Evolutionary conservation across 2,329 filamentous ascomycete species (phyloP).

Genomic region (Talaromyces piceae): DNA sequence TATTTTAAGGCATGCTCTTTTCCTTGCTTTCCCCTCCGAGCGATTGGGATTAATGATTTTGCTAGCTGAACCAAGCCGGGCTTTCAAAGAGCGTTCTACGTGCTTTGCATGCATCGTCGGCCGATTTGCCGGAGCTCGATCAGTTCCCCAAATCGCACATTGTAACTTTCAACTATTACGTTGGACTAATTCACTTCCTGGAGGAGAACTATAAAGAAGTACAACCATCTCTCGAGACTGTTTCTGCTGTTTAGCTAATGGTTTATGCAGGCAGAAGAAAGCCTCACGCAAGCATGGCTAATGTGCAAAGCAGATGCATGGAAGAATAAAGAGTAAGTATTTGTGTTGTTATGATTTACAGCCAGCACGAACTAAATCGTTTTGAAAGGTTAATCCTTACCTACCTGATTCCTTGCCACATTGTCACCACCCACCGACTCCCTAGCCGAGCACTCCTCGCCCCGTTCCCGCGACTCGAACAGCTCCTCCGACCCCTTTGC

Average conservation of each 20-base stretch:
- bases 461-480: conserved; percentile 67
- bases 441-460: conserved; percentile 65
- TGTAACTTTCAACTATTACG: conserved; percentile 94
- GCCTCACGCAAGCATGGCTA: conserved; percentile 73
- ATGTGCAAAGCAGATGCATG: conserved; percentile 66
- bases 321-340: conserved; percentile 76
- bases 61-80: conserved; percentile 70
- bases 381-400: conserved; percentile 72
- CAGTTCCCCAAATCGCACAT: conserved; percentile 82
- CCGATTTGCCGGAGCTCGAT: conserved; percentile 73
- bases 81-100: conserved; percentile 84
- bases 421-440: conserved; percentile 79
- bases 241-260: neutral
- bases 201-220: conserved; percentile 87
- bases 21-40: neutral
- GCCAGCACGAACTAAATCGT: too few relatives aligned
- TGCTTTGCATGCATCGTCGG: conserved; percentile 66
- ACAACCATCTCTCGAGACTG: conserved; percentile 13
- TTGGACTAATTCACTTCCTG: conserved; percentile 85
- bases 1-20: conserved; percentile 65
- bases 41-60: conserved; percentile 6
- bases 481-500: conserved; percentile 70
- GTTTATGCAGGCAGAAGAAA: conserved; percentile 60
- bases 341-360: too few relatives aligned
- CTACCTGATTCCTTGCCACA: conserved; percentile 87